Evolutionary conservation across 2,329 filamentous ascomycete genomes (phyloP), one percentile per base, ranked within the genome.

Genomic region (Volutella citrinella): DNA sequence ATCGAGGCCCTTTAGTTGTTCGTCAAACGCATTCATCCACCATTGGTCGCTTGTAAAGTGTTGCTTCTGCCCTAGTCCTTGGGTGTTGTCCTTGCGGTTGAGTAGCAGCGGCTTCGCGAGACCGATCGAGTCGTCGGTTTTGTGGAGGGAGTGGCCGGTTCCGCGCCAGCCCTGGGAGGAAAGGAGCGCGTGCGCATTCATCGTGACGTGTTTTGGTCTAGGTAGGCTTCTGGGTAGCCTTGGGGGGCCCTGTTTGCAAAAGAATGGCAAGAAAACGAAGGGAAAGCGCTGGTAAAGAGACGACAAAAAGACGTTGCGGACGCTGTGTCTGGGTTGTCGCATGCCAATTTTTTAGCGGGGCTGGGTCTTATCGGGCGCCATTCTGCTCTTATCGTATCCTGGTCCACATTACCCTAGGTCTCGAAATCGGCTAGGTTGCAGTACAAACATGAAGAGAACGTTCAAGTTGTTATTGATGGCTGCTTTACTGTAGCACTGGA

Each of bases 11-110:
- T 93, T 85, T 46, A 96, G 68, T 36, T 90, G 89, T 58, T 89
- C 82, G 63, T 97, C 91, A 49, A 95, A 96, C 10, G 93, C 93
- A 38, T 87, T 84, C 63, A 95, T 74, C 93, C 93, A 98, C 93
- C 93, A 98, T 60, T 95, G 89, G 57, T 96, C 91, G 49, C 72
- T 77, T 15, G 74, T 77, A 43, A 72, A 72, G 43, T 80, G 75
- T 38, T 73, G 70, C 60, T 87, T 88, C 57, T 86, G 81, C 34
- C 91, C 91, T 6, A 97, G 70, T 16, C 91, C 91, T 33, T 86
- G 72, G 18, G 76, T 84, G 60, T 95, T 85, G 51, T 82, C 75
- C 63, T 95, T 95, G 51, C 86, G 83, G 39, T 84, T 81, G 36
- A 95, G 76, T 22, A 95, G 79, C 18, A 97, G 75, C 6, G 91